Evolutionary conservation across 2,329 filamentous ascomycete genomes (phyloP).

Genomic region (Alternaria ventricosa): DNA sequence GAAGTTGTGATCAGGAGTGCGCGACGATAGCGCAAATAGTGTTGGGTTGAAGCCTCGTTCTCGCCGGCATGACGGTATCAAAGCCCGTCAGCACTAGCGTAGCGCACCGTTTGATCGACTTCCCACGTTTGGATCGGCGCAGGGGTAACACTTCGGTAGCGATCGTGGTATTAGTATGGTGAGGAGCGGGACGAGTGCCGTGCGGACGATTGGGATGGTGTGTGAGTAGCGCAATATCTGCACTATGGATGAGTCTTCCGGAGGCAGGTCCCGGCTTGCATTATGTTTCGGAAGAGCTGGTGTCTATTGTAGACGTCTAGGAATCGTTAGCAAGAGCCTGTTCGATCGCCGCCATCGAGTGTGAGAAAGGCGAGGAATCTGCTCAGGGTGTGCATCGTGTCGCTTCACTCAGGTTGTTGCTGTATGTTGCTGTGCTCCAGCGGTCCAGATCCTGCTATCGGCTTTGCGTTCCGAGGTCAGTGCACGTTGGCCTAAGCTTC

Average conservation of each 20-base stretch:
- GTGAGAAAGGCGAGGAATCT: background rate
- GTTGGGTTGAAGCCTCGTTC: background rate
- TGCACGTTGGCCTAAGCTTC: rapidly evolving
- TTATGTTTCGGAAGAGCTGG: background rate
- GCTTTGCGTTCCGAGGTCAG: background rate
- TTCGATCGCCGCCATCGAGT: background rate
- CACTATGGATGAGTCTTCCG: background rate
- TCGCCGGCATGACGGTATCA: background rate
- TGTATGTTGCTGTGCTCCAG: background rate
- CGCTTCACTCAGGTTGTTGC: background rate
- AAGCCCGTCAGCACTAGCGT: background rate
- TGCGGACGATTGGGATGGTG: background rate
- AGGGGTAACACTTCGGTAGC: background rate
- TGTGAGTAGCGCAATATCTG: background rate
- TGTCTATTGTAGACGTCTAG: background rate
- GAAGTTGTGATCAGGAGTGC: background rate
- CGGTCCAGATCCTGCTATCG: background rate
- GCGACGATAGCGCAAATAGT: background rate
- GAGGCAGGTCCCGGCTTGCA: background rate
- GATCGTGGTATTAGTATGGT: background rate
- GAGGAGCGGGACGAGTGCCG: background rate
- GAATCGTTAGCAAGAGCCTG: background rate
- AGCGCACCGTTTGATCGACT: background rate
- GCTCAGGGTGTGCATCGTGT: rapidly evolving
- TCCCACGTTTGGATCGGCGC: background rate